These are phyloP conservation scores for Brassica cretica DNA, from an alignment of 345 rosid genomes.

Conservation along the genomic window DNA sequence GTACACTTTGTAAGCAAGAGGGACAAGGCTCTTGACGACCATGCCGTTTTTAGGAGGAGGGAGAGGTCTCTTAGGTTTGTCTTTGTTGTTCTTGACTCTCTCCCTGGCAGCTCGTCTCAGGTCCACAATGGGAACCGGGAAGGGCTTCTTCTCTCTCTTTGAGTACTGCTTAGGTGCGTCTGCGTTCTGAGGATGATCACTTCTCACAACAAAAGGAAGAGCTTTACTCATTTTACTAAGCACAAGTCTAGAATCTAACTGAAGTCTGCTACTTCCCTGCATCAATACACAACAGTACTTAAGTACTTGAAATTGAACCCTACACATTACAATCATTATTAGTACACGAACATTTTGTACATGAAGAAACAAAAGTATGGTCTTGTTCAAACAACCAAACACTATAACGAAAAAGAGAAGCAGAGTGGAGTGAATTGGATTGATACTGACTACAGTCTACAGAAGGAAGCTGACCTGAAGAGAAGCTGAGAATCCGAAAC, in stretches of 20 bases:
- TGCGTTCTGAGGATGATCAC: slow-evolving; percentile 75
- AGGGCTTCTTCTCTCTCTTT: slow-evolving; percentile 88
- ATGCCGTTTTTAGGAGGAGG: slow-evolving; percentile 83
- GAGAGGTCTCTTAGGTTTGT: slow-evolving; percentile 56
- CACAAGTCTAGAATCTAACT: slow-evolving; percentile 33
- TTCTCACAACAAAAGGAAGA: slow-evolving; percentile 44
- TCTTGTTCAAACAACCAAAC: background rate
- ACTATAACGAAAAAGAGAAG: background rate
- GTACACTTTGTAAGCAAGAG: slow-evolving; percentile 69
- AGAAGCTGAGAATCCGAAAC: slow-evolving; percentile 47
- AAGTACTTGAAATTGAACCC: slow-evolving; percentile 2
- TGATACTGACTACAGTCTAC: background rate
- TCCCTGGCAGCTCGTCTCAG: slow-evolving; percentile 91
- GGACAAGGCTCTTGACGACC: slow-evolving; percentile 63
- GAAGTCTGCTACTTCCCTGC: slow-evolving; percentile 47
- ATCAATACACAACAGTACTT: background rate
- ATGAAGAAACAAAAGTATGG: background rate
- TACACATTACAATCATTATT: background rate
- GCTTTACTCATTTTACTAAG: slow-evolving; percentile 40
- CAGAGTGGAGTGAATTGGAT: background rate
- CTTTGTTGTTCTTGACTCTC: slow-evolving; percentile 71
- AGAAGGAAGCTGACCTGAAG: slow-evolving; percentile 47
- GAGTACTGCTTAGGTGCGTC: slow-evolving; percentile 73
- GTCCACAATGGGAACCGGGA: slow-evolving; percentile 76
- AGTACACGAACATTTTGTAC: background rate